Evolutionary conservation across 148 eudicot genomes (phyloP), one percentile per base, ranked within the genome.

Genomic region (Polygonum aviculare): DNA sequence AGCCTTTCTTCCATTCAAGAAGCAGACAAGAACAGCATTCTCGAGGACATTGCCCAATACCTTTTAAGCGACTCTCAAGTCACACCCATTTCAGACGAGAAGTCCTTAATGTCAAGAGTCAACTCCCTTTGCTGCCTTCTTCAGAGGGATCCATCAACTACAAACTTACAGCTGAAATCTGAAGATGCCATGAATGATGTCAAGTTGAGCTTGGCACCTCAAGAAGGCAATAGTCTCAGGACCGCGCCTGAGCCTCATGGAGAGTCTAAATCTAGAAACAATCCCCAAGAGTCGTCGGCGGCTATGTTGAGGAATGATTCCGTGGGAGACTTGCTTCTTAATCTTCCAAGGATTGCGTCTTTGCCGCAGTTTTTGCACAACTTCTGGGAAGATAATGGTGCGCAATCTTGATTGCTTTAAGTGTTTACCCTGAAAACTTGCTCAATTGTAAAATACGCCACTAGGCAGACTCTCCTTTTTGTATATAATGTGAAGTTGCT

Each of bases 61-160:
- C 76, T 95, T 6, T 81, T 92, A 22, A 87, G 73, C 12, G 99
- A 95, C 59, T 55, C 90, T 19, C 96, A 88, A 69, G 69, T 80
- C 33, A 21, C 79, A 40, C 79, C 89, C 48, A 77, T 80, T 59
- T 87, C 90, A 7, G 93, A 94, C 54, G 98, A 94, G 77, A 88
- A 89, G 57, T 76, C 78, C 14, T 81, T 92, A 72, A 89, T 94
- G 92, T 85, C 95, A 18, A 84, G 95, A 77, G 97, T 94, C 18
- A 80, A 94, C 73, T 94, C 98, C 69, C 96, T 94, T 40, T 94
- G 95, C 81, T 94, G 98, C 85, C 97, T 94, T 69, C 86, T 94
- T 18, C 98, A 91, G 75, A 91, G 83, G 82, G 98, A 93, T 47
- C 78, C 84, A 12, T 21, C 55, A 35, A 4, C 73, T 12, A 47